Evolutionary conservation across 1,284 basidiomycete genomes (phyloP).

Genomic region (Amylostereum chailletii): DNA sequence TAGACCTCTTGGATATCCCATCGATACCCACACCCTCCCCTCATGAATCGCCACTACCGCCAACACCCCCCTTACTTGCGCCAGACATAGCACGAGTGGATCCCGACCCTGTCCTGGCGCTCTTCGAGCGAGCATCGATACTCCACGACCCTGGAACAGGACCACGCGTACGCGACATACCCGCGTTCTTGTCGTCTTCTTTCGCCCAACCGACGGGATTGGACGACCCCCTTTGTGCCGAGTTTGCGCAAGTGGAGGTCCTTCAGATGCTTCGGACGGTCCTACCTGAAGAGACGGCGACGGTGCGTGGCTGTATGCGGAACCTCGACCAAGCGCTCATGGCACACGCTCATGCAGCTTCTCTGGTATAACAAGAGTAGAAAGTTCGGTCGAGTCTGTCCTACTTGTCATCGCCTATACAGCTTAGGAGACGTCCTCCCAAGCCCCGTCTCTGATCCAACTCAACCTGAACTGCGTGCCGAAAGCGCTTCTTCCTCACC

Average conservation of each 20-base stretch:
- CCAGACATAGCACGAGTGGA: too few species aligned
- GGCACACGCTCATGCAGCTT: constrained; percentile 33
- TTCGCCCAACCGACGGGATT: constrained; percentile 56
- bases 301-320: constrained; percentile 34
- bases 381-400: constrained; percentile 57
- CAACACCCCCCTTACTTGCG: constrained; percentile 7
- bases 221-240: constrained; percentile 56
- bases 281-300: constrained; percentile 60
- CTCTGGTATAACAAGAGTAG: constrained; percentile 79
- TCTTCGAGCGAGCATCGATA: constrained; percentile 34
- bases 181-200: constrained; percentile 49
- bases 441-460: constrained; percentile 32
- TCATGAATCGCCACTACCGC: neutral
- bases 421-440: constrained; percentile 53
- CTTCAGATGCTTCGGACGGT: constrained; percentile 60
- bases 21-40: neutral
- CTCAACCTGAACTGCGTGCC: constrained; percentile 14
- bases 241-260: constrained; percentile 66
- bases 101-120: constrained; percentile 13
- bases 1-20: too few species aligned
- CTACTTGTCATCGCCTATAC: constrained; percentile 66
- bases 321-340: neutral
- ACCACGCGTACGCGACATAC: constrained; percentile 56
- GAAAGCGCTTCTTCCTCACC: constrained; percentile 25
- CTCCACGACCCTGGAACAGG: constrained; percentile 72